Conservation (phyloP, 768 basidiomycete genomes). For the Phylloporus arenicola region DNA sequence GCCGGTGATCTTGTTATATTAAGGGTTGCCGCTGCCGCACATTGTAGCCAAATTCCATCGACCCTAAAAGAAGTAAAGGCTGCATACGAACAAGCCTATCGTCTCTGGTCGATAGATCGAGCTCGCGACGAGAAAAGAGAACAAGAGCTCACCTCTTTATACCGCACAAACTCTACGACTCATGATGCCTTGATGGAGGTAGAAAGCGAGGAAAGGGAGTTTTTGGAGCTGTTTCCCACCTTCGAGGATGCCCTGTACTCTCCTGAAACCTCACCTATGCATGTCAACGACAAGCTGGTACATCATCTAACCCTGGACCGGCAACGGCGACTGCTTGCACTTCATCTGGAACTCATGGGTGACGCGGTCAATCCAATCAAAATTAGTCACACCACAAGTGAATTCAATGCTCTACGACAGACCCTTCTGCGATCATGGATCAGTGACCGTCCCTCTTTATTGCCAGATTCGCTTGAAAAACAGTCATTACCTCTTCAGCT, state of each 20-base stretch:
- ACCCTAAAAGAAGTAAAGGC: conserved; percentile 33
- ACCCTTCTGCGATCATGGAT: conserved; percentile 33
- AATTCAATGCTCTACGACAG: conserved; percentile 33
- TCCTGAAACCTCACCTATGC: not conserved
- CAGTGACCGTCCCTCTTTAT: conserved; percentile 21
- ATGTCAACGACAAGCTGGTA: conserved; percentile 3
- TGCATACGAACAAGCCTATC: conserved; percentile 62
- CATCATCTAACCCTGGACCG: conserved; percentile 28
- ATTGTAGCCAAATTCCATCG: conserved; percentile 19
- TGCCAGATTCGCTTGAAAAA: conserved; percentile 45
- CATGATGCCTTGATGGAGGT: conserved; percentile 58
- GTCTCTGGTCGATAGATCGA: conserved; percentile 82
- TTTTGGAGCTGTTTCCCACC: conserved; percentile 78
- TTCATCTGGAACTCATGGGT: conserved; percentile 46
- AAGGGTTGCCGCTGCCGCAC: conserved; percentile 36
- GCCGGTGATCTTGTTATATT: conserved; percentile 36
- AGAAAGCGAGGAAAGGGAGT: conserved; percentile 79
- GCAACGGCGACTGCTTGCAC: conserved; percentile 35
- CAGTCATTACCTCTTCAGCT: conserved; percentile 50
- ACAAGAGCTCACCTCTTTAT: conserved; percentile 65
- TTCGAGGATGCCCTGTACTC: conserved; percentile 57
- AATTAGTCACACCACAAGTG: not conserved
- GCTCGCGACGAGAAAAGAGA: conserved; percentile 62
- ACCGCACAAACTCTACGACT: conserved; percentile 56
- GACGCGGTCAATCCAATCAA: not conserved